Percentiles rank a stretch among this genome's conserved stretches.
phyloP scores from a whole-genome alignment of 768 basidiomycete species.

The Lactarius akahatsu region DNA sequence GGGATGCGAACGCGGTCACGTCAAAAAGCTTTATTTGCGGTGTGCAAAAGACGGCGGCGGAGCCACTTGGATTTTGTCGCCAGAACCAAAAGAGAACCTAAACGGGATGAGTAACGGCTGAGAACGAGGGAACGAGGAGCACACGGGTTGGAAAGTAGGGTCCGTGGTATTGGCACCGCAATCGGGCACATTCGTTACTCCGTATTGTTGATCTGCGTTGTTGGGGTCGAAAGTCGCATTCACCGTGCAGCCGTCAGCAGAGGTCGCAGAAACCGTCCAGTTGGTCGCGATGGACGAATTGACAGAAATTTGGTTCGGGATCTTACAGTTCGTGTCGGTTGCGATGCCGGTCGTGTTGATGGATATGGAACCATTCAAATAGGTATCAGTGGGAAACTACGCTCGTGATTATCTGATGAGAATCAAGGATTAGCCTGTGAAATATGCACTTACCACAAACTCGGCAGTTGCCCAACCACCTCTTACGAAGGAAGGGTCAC shows the following conservation, averaged over 20 bases:
- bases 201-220: slow-evolving; percentile 48
- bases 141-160: slow-evolving; percentile 44
- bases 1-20: slow-evolving; percentile 44
- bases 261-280: slow-evolving; percentile 46
- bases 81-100: slow-evolving; percentile 68
- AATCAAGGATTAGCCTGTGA: not conserved
- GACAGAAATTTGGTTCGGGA: slow-evolving; percentile 34
- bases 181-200: slow-evolving; percentile 43
- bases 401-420: not conserved
- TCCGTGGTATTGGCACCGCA: slow-evolving; percentile 35
- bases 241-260: slow-evolving; percentile 46
- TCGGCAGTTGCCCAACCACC: slow-evolving; percentile 53
- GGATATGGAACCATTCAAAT: slow-evolving; percentile 53
- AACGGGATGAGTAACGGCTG: not conserved
- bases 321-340: slow-evolving; percentile 49
- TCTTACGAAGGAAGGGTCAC: slow-evolving; percentile 58
- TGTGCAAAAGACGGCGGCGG: slow-evolving; percentile 53
- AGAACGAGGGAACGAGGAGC: not conserved
- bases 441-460: slow-evolving; percentile 44
- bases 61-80: slow-evolving; percentile 35
- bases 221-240: slow-evolving; percentile 41
- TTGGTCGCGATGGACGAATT: slow-evolving; percentile 33
- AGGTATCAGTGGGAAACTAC: slow-evolving; percentile 44
- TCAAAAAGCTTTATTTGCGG: slow-evolving; percentile 49
- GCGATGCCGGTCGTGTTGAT: slow-evolving; percentile 52